These are phyloP conservation scores for Neurospora discreta DNA, from an alignment of 495 filamentous ascomycete species.

Conservation along the genomic window DNA sequence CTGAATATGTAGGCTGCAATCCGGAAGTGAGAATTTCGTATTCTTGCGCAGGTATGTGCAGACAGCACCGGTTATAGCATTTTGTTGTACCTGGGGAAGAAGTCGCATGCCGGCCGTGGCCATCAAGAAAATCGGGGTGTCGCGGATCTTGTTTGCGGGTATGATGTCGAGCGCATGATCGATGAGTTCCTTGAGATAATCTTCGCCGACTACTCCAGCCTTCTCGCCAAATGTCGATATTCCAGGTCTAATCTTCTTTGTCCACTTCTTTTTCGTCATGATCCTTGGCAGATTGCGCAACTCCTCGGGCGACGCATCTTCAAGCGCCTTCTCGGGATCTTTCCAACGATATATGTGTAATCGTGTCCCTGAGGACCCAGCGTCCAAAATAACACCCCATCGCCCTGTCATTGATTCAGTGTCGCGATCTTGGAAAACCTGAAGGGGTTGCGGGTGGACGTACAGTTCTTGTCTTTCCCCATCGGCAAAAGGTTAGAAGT, in stretches of 20 bases:
- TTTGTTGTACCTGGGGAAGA: constrained; percentile 60
- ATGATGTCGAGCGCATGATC: constrained; percentile 76
- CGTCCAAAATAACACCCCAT: constrained; percentile 53
- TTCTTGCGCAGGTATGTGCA: constrained; percentile 73
- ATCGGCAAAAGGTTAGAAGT: constrained; percentile 1
- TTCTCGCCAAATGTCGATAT: constrained; percentile 80
- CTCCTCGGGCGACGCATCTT: constrained; percentile 46
- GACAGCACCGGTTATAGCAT: constrained; percentile 60
- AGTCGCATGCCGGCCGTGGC: constrained; percentile 96
- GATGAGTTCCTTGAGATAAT: constrained; percentile 68
- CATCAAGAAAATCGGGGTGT: constrained; percentile 89
- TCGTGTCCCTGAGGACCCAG: constrained; percentile 70
- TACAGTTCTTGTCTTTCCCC: constrained; percentile 15
- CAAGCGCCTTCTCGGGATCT: constrained; percentile 55
- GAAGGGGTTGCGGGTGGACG: not conserved
- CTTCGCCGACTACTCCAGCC: constrained; percentile 63
- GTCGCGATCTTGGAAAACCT: not conserved
- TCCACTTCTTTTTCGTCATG: constrained; percentile 76
- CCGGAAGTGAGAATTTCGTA: constrained; percentile 76
- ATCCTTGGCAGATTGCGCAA: constrained; percentile 65
- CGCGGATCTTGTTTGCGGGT: constrained; percentile 62
- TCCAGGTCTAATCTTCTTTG: constrained; percentile 85
- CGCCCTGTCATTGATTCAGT: constrained; percentile 27
- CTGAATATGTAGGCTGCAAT: constrained; percentile 84
- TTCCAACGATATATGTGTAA: constrained; percentile 90